A percentile compares a stretch with the other conserved stretches of the same genome.
Conservation (phyloP, 1,284 basidiomycete species). For the Bjerkandera adusta region DNA sequence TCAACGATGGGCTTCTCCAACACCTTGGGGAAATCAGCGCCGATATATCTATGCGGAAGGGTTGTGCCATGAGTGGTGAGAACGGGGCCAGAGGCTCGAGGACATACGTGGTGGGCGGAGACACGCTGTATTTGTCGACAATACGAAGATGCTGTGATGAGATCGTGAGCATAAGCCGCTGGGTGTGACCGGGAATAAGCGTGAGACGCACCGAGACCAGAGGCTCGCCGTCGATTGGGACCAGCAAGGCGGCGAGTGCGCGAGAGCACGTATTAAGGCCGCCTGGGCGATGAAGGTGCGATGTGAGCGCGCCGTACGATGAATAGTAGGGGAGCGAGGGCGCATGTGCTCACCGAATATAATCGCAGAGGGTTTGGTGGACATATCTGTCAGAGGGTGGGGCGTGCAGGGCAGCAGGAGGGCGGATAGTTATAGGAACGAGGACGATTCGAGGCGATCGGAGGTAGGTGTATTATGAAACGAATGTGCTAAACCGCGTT, state of each 20-base stretch:
- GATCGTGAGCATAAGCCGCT: conserved; percentile 3
- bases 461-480: conserved; percentile 14
- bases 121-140: conserved; percentile 84
- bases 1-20: conserved; percentile 69
- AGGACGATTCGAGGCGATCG: conserved; percentile 15
- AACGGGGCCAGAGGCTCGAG: conserved; percentile 9
- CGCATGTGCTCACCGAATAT: conserved; percentile 65
- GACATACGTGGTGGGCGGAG: conserved; percentile 82
- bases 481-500: conserved; percentile 12
- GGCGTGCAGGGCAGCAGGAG: conserved; percentile 11
- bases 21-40: conserved; percentile 70
- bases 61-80: conserved; percentile 10
- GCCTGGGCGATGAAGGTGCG: no score
- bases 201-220: conserved; percentile 65
- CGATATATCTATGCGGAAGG: conserved; percentile 64
- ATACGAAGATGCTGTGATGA: conserved; percentile 63
- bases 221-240: conserved; percentile 60
- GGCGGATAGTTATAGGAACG: conserved; percentile 8
- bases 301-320: neutral
- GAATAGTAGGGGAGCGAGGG: neutral
- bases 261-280: conserved; percentile 77
- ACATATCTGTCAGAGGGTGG: conserved; percentile 27
- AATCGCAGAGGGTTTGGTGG: conserved; percentile 67
- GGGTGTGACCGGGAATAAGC: neutral
- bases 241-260: conserved; percentile 59